Base-by-base conservation (phyloP, 371 early-diverging fungal species). In the Mortierella sp. region DNA sequence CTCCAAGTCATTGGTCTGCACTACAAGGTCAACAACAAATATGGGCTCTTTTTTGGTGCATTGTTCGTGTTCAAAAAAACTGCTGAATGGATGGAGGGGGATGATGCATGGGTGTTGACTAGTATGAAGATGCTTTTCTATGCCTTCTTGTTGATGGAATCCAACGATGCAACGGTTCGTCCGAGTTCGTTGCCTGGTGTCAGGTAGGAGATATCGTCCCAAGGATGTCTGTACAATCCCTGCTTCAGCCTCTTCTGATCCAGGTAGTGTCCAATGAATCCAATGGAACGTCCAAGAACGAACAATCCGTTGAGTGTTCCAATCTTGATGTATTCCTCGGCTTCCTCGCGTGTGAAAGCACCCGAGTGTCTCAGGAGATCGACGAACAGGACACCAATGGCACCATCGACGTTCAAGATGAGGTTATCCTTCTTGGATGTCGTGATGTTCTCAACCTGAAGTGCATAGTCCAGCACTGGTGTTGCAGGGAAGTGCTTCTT, bases 161-260 rank as follows among this genome's bases (percentile, higher is more conserved):
- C 81, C 57, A 76, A 54, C 34, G 77, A 79, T 14, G 77, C 79
- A 54, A 79, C 79, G 1, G 81, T 81, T 27, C 81, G 69, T 24
- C 77, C 77, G 29, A 76, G 54, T 60, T 79, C 81, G 29, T 68
- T 69, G 5, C 79, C 79, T 41, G 93, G 92, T 54, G 88, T 86
- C 48, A 93, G 83, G 84, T 97, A 98, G 60, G 94, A 93, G 71
- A 98, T 98, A 81, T 98, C 98, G 81, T 98, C 98, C 95, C 95
- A 96, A 70, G 97, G 97, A 85, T 97, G 98, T 73, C 97, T 86
- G 91, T 98, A 98, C 53, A 94, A 74, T 34, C 95, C 97, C 82
- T 98, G 98, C 91, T 98, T 98, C 80, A 98, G 85, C 39, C 98
- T 84, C 90, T 95, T 96, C 86, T 98, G 98, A 86, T 98, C 98